Percentiles rank a stretch among this genome's conserved stretches.
Evolutionary conservation across 2,329 filamentous ascomycete genomes (phyloP).

Genomic region (Thelonectria blattea): DNA sequence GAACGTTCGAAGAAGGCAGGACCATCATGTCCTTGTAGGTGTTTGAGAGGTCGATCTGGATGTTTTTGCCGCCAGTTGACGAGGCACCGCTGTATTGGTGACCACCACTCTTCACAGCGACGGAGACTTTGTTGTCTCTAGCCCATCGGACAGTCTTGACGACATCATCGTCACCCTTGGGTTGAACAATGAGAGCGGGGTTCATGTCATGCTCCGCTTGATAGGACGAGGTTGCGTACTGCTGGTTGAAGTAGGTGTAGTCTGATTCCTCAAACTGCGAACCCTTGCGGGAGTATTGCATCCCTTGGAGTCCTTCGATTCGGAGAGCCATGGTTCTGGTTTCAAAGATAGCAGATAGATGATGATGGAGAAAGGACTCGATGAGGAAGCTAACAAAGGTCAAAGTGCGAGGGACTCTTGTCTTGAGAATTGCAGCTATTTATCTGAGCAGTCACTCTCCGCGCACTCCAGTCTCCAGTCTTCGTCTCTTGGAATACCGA

Average conservation of each 20-base stretch:
- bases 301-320: slow-evolving; percentile 31
- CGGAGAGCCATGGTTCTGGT: slow-evolving; percentile 22
- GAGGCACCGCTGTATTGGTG: slow-evolving; percentile 58
- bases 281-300: slow-evolving; percentile 33
- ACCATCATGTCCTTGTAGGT: slow-evolving; percentile 43
- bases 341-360: not conserved
- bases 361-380: not conserved
- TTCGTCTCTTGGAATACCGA: not conserved
- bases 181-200: slow-evolving; percentile 52
- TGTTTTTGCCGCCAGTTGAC: slow-evolving; percentile 51
- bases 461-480: not conserved
- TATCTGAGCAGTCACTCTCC: not conserved
- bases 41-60: slow-evolving; percentile 52
- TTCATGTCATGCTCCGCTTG: slow-evolving; percentile 49
- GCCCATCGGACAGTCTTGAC: slow-evolving; percentile 48
- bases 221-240: slow-evolving; percentile 54
- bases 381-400: not conserved
- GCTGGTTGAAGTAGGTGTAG: slow-evolving; percentile 36
- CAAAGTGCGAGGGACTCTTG: not conserved
- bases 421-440: slow-evolving; percentile 10
- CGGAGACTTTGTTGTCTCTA: slow-evolving; percentile 45
- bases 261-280: slow-evolving; percentile 14
- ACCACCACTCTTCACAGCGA: slow-evolving; percentile 54
- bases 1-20: slow-evolving; percentile 26
- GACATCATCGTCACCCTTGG: slow-evolving; percentile 51